phyloP scores from a whole-genome alignment of 495 filamentous ascomycete species.

The Parathielavia appendiculata region DNA sequence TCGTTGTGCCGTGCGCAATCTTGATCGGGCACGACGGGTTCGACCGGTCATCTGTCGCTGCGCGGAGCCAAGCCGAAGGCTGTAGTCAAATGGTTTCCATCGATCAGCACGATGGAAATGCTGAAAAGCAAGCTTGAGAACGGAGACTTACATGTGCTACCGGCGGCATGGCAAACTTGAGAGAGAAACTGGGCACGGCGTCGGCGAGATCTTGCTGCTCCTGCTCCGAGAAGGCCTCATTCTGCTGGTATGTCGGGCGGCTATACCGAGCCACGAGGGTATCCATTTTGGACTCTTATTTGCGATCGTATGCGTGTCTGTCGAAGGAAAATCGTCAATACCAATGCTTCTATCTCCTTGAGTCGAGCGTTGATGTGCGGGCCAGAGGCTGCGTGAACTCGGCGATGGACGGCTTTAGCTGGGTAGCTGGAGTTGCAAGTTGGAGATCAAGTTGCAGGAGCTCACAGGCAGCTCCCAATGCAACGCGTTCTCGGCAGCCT shows the following conservation, averaged over 20 bases:
- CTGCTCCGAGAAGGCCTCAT: conserved; percentile 66
- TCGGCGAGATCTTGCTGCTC: conserved; percentile 69
- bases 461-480: conserved; percentile 26
- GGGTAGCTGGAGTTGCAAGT: conserved; percentile 7
- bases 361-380: conserved; percentile 13
- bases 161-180: conserved; percentile 93
- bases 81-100: conserved; percentile 27
- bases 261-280: conserved; percentile 86
- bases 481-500: conserved; percentile 21
- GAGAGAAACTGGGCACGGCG: conserved; percentile 62
- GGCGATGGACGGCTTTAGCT: conserved; percentile 2
- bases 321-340: not conserved
- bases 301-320: not conserved
- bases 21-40: conserved; percentile 98
- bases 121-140: not conserved
- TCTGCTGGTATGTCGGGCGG: conserved; percentile 58
- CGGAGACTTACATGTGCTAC: conserved; percentile 68
- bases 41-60: conserved; percentile 91
- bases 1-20: conserved; percentile 97
- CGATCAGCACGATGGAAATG: not conserved
- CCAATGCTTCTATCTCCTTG: not conserved
- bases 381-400: not conserved
- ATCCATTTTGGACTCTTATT: conserved; percentile 60
- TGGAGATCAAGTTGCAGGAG: conserved; percentile 10
- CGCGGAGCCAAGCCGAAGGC: conserved; percentile 88